Evolutionary conservation across 2,329 filamentous ascomycete species (phyloP), one percentile per base, ranked within the genome.

Genomic region (Mollisia scopiformis): DNA sequence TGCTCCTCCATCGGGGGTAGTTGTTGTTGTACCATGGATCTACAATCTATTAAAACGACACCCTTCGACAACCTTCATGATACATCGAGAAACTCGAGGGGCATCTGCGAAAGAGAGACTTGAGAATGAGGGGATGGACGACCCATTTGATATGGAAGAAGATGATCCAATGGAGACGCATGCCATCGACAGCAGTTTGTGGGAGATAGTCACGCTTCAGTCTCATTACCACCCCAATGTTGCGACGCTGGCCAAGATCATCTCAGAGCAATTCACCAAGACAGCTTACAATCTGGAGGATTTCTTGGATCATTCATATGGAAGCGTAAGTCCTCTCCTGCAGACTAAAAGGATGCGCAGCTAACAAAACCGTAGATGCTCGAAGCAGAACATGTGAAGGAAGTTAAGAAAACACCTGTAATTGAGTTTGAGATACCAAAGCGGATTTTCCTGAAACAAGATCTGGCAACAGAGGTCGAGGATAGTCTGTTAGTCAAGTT

Each of bases 141-240:
- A 99, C 71, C 89, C 91, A 0, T 99, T 97, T 73, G 75, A 90
- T 60, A 82, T 88, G 55, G 79, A 86, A 5, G 92, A 97, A 75
- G 71, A 79, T 28, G 92, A 99, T 66, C 96, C 95, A 0, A 91
- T 93, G 83, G 82, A 89, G 74, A 97, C 93, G 0, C 77, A 83
- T 39, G 95, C 96, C 19, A 91, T 99, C 61, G 93, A 98, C 60
- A 97, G 92, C 75, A 93, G 90, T 74, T 78, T 99, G 7, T 99
- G 95, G 96, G 95, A 99, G 75, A 83, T 99, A 55, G 90, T 96
- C 62, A 93, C 92, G 61, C 80, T 98, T 59, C 92, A 96, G 75
- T 89, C 88, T 0, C 96, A 99, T 75, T 98, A 96, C 76, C 95
- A 99, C 73, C 95, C 96, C 14, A 99, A 98, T 69, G 92, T 99